Conservation (phyloP, 1,139 yeast genomes). For the Scheffersomyces lignicola region DNA sequence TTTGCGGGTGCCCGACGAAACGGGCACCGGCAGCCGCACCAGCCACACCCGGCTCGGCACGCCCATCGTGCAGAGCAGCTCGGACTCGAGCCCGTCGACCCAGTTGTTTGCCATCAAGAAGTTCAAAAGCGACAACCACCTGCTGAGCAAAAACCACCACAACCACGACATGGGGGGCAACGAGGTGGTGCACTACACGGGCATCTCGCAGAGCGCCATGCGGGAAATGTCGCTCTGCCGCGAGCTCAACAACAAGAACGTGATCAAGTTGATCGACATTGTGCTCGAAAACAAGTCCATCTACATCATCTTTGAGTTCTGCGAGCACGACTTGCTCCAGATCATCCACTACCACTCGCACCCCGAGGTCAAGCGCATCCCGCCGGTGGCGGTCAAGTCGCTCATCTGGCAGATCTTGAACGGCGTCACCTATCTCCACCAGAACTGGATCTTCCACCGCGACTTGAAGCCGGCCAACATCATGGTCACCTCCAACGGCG, state of each 20-base stretch:
- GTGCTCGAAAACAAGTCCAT: constrained; percentile 89
- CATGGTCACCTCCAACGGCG: constrained; percentile 88
- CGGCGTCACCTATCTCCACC: constrained; percentile 89
- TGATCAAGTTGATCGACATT: constrained; percentile 78
- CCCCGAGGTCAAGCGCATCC: constrained; percentile 78
- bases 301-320: constrained; percentile 92
- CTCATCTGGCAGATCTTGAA: constrained; percentile 89
- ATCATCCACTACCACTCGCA: constrained; percentile 93
- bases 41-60: constrained; percentile 7
- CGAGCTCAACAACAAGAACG: constrained; percentile 77
- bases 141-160: constrained; percentile 31
- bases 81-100: constrained; percentile 8
- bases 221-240: constrained; percentile 95
- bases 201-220: constrained; percentile 94
- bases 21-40: constrained; percentile 4
- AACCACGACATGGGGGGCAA: constrained; percentile 56
- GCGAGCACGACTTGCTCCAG: constrained; percentile 92
- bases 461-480: constrained; percentile 97
- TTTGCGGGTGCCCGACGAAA: constrained; percentile 4
- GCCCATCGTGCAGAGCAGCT: constrained; percentile 1
- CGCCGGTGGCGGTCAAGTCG: constrained; percentile 75
- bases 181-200: constrained; percentile 85
- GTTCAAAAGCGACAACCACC: constrained; percentile 88
- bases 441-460: constrained; percentile 93
- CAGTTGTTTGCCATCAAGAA: constrained; percentile 83